phyloP scores from a whole-genome alignment of 768 basidiomycete genomes.

The Amyloporia xantha region DNA sequence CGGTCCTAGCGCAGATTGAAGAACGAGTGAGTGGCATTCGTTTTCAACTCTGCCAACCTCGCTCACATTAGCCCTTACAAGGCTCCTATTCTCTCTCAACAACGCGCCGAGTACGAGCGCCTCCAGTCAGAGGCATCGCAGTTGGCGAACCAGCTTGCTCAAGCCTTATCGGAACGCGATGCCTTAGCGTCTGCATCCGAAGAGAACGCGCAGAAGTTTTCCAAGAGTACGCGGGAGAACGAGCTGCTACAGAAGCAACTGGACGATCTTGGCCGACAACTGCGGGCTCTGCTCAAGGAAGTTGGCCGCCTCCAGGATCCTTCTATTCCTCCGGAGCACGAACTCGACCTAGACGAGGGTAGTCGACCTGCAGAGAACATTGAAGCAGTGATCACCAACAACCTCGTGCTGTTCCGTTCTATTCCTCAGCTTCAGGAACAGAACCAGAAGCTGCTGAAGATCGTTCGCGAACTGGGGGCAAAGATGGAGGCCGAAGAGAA shows the following conservation, averaged over 20 bases:
- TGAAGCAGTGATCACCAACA: constrained; percentile 78
- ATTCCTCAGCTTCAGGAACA: constrained; percentile 81
- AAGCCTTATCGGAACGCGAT: constrained; percentile 74
- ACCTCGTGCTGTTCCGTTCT: constrained; percentile 81
- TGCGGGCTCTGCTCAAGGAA: constrained; percentile 73
- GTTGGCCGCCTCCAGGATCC: constrained; percentile 81
- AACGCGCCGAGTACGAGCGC: constrained; percentile 84
- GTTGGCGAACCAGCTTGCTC: constrained; percentile 72
- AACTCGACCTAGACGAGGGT: constrained; percentile 40
- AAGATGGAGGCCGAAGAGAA: constrained; percentile 84
- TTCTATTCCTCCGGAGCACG: constrained; percentile 66
- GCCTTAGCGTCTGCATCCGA: constrained; percentile 44
- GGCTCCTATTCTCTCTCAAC: constrained; percentile 89
- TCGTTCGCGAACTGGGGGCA: constrained; percentile 74
- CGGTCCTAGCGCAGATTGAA: constrained; percentile 84
- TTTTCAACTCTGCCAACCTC: constrained; percentile 1
- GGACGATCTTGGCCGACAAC: constrained; percentile 77
- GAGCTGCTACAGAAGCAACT: constrained; percentile 70
- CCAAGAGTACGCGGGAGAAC: constrained; percentile 53
- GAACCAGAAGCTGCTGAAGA: constrained; percentile 82
- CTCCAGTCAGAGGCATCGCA: constrained; percentile 74
- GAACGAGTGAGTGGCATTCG: constrained; percentile 59
- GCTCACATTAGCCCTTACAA: constrained; percentile 22
- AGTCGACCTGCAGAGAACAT: constrained; percentile 47
- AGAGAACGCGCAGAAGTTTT: constrained; percentile 58